Evolutionary conservation across 2,329 filamentous ascomycete genomes (phyloP).

Genomic region (Pestalotiopsis sp.): DNA sequence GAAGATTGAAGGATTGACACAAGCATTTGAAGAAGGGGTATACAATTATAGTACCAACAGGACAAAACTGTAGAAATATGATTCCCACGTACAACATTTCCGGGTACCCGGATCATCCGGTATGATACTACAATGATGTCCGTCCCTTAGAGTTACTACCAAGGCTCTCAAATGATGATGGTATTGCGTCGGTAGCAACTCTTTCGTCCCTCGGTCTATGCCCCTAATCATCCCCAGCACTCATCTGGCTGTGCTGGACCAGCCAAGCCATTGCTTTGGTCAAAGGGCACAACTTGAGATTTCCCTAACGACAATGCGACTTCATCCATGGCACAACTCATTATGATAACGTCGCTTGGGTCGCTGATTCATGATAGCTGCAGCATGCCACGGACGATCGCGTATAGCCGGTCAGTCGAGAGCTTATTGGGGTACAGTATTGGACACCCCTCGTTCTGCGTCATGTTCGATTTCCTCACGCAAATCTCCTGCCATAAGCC

Average conservation of each 20-base stretch:
- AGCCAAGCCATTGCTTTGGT: not conserved
- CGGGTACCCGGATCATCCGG: not conserved
- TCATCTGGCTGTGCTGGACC: not conserved
- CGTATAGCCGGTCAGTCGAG: not conserved
- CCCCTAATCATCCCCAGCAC: not conserved
- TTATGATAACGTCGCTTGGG: not conserved
- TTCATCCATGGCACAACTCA: not conserved
- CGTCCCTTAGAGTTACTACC: not conserved
- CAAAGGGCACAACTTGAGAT: not conserved
- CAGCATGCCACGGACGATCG: not conserved
- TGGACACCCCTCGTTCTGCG: not conserved
- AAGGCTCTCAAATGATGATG: not conserved
- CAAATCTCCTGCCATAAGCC: conserved; percentile 48
- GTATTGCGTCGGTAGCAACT: not conserved
- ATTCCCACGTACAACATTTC: not conserved
- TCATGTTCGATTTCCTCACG: not conserved
- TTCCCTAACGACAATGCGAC: not conserved
- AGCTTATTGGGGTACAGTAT: not conserved
- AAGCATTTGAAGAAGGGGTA: conserved; percentile 15
- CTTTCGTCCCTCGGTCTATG: not conserved
- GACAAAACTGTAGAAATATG: not conserved
- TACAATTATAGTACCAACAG: conserved; percentile 3
- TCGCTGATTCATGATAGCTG: not conserved
- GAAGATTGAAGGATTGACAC: conserved; percentile 12
- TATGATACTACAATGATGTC: not conserved